Percentiles rank a stretch among this genome's conserved stretches.
Evolutionary conservation across 306 rosid genomes (phyloP).

Genomic region (Purshia tridentata): DNA sequence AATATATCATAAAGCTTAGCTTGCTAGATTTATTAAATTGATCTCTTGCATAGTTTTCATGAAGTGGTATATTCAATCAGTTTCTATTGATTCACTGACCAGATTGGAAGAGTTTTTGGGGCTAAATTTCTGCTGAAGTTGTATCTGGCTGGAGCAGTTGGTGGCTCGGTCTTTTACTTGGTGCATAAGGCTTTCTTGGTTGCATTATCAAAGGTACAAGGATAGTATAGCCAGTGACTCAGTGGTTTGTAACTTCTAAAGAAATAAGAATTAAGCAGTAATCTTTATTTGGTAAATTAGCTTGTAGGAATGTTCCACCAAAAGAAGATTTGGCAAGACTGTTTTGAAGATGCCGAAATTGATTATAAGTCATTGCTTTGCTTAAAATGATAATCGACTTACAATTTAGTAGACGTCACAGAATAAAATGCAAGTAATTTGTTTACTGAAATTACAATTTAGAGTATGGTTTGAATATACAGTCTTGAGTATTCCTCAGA

Average conservation of each 20-base stretch:
- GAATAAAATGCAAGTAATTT: background rate
- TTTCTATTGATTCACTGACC: slow-evolving; percentile 27
- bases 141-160: slow-evolving; percentile 83
- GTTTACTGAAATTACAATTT: background rate
- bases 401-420: background rate
- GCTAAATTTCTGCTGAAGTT: slow-evolving; percentile 68
- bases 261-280: background rate
- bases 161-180: slow-evolving; percentile 71
- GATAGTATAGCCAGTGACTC: slow-evolving; percentile 2
- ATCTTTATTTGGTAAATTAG: too few species aligned
- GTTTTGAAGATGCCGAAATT: background rate
- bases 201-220: slow-evolving; percentile 55
- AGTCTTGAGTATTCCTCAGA: slow-evolving; percentile 4
- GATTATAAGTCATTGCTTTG: background rate
- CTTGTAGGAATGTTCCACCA: background rate
- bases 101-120: slow-evolving; percentile 70
- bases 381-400: background rate
- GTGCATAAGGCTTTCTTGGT: slow-evolving; percentile 62
- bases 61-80: background rate
- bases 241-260: background rate
- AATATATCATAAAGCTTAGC: background rate
- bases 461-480: background rate
- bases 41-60: background rate
- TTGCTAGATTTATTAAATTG: background rate
- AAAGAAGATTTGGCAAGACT: background rate